These are phyloP conservation scores for Rhinocladiella similis DNA, from an alignment of 2,329 filamentous ascomycete species.

Conservation along the genomic window DNA sequence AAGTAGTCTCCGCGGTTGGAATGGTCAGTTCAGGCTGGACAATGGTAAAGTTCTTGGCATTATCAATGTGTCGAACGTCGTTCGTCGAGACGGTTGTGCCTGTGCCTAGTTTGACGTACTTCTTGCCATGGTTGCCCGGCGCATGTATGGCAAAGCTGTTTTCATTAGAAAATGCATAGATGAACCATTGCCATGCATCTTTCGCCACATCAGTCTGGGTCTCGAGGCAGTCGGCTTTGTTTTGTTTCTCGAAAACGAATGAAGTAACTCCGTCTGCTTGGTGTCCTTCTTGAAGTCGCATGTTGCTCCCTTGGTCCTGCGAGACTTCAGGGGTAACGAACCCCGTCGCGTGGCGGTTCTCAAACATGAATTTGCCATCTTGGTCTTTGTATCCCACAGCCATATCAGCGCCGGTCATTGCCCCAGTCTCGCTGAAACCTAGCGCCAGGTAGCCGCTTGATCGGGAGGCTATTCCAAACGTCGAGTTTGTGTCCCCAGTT, in stretches of 20 bases:
- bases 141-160: conserved; percentile 10
- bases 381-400: conserved; percentile 8
- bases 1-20: conserved; percentile 9
- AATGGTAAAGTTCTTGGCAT: conserved; percentile 6
- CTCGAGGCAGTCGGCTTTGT: conserved; percentile 8
- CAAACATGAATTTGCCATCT: conserved; percentile 8
- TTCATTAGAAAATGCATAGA: conserved; percentile 9
- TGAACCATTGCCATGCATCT: conserved; percentile 11
- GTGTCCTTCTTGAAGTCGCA: conserved; percentile 4
- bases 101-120: conserved; percentile 11
- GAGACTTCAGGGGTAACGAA: conserved; percentile 9
- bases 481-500: conserved; percentile 2
- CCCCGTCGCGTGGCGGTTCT: conserved; percentile 6
- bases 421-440: conserved; percentile 10
- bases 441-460: conserved; percentile 9
- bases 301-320: conserved; percentile 8
- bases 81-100: conserved; percentile 6
- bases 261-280: conserved; percentile 10
- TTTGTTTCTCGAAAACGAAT: conserved; percentile 12
- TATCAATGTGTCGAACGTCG: conserved; percentile 4
- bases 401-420: conserved; percentile 9
- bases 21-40: conserved; percentile 4
- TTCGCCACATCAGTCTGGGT: conserved; percentile 3
- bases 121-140: conserved; percentile 7
- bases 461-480: conserved; percentile 9